These are phyloP conservation scores for Nepenthes mirabilis DNA, from an alignment of 148 eudicot genomes.

Conservation along the genomic window DNA sequence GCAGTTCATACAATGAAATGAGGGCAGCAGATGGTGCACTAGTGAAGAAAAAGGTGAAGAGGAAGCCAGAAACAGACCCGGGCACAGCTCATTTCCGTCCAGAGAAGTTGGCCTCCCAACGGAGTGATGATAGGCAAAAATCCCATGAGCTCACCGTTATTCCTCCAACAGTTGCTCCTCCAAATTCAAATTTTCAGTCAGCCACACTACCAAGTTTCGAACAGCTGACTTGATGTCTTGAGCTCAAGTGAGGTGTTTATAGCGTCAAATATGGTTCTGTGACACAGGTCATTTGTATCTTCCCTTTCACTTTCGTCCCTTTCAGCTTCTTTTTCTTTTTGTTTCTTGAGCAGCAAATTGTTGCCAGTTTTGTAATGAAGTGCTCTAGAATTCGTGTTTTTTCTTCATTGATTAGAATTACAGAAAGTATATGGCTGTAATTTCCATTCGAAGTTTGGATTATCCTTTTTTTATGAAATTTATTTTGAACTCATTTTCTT, in stretches of 20 bases:
- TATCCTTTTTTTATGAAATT: no score
- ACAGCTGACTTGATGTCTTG: constrained; percentile 19
- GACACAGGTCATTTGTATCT: constrained; percentile 9
- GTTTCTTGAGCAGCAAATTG: constrained; percentile 7
- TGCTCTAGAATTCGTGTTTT: background rate
- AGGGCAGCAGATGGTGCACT: constrained; percentile 16
- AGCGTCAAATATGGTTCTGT: constrained; percentile 7
- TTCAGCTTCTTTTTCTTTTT: constrained; percentile 9
- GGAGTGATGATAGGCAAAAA: constrained; percentile 35
- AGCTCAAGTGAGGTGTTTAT: background rate
- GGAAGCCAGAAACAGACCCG: constrained; percentile 36
- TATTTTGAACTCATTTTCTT: no score
- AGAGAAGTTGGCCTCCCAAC: constrained; percentile 27
- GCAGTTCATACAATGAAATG: constrained; percentile 14
- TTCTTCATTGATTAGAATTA: no score
- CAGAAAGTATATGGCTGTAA: no score
- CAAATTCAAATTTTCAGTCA: constrained; percentile 18
- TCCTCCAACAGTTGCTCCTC: constrained; percentile 15
- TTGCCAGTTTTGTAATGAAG: constrained; percentile 22
- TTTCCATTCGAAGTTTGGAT: no score
- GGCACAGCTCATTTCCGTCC: constrained; percentile 25
- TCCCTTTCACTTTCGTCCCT: constrained; percentile 4
- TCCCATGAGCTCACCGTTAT: constrained; percentile 25
- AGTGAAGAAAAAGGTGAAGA: constrained; percentile 61
- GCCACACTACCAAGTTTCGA: constrained; percentile 19